Evolutionary conservation across 768 basidiomycete species (phyloP).

Genomic region (Amanita rubescens): DNA sequence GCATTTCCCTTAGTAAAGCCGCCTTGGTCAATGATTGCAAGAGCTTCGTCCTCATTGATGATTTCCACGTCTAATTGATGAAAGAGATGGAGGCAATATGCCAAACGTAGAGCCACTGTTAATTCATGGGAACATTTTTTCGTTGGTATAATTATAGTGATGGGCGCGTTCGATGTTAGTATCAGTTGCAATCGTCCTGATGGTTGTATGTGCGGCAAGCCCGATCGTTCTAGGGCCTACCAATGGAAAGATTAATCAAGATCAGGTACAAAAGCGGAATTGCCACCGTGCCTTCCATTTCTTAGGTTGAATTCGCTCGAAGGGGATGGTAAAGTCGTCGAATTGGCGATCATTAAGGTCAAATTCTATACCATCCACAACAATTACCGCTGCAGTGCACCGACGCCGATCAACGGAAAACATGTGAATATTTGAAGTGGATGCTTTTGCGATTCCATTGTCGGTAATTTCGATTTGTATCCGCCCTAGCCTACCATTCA

Average conservation of each 20-base stretch:
- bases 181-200: constrained; percentile 62
- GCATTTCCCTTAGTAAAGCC: constrained; percentile 40
- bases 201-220: constrained; percentile 14
- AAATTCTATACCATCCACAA: background rate
- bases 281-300: background rate
- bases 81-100: constrained; percentile 59
- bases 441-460: background rate
- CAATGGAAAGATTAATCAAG: background rate
- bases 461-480: background rate
- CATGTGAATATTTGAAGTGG: constrained; percentile 9
- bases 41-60: constrained; percentile 33
- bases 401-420: constrained; percentile 8
- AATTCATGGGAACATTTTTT: constrained; percentile 27
- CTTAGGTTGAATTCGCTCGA: background rate
- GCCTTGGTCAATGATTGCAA: constrained; percentile 12
- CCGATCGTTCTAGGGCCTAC: constrained; percentile 3
- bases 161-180: constrained; percentile 43
- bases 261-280: background rate
- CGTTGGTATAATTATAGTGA: constrained; percentile 49
- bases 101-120: constrained; percentile 56
- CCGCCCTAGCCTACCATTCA: background rate
- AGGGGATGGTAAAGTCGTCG: background rate
- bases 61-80: constrained; percentile 67
- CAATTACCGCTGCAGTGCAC: background rate
- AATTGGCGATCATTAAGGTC: background rate